Conservation (phyloP, 768 basidiomycete species). For the Austroboletus festivus region DNA sequence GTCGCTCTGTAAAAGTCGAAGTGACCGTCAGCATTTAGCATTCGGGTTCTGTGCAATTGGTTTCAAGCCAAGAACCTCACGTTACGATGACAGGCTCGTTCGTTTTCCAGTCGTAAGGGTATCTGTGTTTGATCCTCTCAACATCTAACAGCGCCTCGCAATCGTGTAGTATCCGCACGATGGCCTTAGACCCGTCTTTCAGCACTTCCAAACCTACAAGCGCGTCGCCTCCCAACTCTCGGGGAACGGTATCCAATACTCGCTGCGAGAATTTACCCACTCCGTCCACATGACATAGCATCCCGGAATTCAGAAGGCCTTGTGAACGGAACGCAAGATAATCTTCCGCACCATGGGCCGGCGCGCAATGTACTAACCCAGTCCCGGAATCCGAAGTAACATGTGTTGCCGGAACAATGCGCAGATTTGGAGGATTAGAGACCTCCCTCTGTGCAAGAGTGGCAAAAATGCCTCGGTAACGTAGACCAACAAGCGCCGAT, state of each 20-base stretch:
- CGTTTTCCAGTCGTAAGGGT: conserved; percentile 97
- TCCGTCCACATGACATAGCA: conserved; percentile 80
- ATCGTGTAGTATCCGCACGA: conserved; percentile 60
- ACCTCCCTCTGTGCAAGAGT: conserved; percentile 12
- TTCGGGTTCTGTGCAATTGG: not conserved
- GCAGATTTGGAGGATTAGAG: conserved; percentile 18
- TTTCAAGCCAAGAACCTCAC: conserved; percentile 41
- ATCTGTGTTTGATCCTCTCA: conserved; percentile 77
- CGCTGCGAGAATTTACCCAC: conserved; percentile 67
- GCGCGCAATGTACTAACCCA: conserved; percentile 92
- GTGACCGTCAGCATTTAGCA: conserved; percentile 3
- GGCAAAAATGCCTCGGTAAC: conserved; percentile 63
- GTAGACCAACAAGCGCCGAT: conserved; percentile 53
- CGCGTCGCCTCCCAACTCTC: conserved; percentile 37
- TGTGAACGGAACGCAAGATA: conserved; percentile 70
- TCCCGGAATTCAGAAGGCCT: conserved; percentile 45
- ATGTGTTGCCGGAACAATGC: conserved; percentile 65
- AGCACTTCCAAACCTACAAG: conserved; percentile 74
- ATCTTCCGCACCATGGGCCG: conserved; percentile 92
- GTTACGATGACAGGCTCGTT: conserved; percentile 88
- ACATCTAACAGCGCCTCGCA: conserved; percentile 57
- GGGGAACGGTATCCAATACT: conserved; percentile 50
- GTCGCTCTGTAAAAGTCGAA: conserved; percentile 75
- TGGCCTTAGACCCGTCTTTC: conserved; percentile 60
- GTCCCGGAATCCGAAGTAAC: conserved; percentile 90